Base-by-base conservation (phyloP, 352 stramenopile species). In the Phytophthora palmivora region DNA sequence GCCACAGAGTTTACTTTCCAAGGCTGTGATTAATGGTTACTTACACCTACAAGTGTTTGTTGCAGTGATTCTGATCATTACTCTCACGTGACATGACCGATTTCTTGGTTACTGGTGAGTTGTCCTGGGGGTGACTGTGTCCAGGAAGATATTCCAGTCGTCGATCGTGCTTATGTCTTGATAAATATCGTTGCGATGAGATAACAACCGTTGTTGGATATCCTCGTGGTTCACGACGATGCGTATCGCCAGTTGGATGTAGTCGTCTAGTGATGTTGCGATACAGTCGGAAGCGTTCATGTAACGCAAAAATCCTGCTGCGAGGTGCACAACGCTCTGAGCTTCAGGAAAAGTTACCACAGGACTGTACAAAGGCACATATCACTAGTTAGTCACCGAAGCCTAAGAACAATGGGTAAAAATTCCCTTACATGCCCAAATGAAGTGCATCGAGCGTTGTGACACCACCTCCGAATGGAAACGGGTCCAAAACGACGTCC, bases 391-490 rank as follows among this genome's bases (percentile, higher is more conserved):
- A 24, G 11, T 22, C 34, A 15, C 21, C 24, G 18, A 34, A 33
- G 30, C 5, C 8, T 43, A 1, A 2, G 44, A 28, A 28, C 24
- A 3, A 33, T 32, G n/a, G n/a, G 2, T 36, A 8, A 48, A 30
- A 5, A 39, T 5, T 26, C 48, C 22, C 83, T 47, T 80, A 89
- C 74, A 87, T 82, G 57, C 87, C 87, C 44, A 91, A 77, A 16
- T 85, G 74, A 54, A 96, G 73, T 2, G 84, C 81, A 30, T 96
- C 89, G 24, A 96, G 77, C 7, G 82, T 89, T 4, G 87, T 96
- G 30, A 97, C 86, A 22, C 89, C 87, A 12, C 89, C 87, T 22
- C 87, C 89, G 28, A 95, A 96, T 22, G 87, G 86, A 38, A 93
- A 95, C 30, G 87, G 81, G 50, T 96, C 88, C 7, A 96, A 61